Percentiles rank a stretch among this genome's conserved stretches.
These are phyloP conservation scores for Tuber brumale DNA, from an alignment of 495 filamentous ascomycete genomes.

Conservation along the genomic window DNA sequence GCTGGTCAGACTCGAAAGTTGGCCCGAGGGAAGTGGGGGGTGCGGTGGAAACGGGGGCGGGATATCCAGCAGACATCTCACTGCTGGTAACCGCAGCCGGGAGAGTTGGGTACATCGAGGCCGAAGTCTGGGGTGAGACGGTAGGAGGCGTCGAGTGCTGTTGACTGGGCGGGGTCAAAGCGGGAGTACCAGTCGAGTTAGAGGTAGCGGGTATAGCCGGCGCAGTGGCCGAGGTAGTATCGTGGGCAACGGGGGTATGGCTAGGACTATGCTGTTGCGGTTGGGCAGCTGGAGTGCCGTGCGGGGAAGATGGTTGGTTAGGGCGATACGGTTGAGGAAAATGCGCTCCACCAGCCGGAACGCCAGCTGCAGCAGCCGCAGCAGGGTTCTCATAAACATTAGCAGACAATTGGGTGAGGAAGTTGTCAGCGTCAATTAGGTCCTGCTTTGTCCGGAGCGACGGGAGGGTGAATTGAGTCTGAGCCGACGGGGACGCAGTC, in stretches of 20 bases:
- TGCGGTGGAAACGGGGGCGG: slow-evolving; percentile 58
- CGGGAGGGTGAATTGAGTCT: slow-evolving; percentile 70
- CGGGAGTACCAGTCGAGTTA: slow-evolving; percentile 64
- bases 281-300: slow-evolving; percentile 34
- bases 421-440: slow-evolving; percentile 80
- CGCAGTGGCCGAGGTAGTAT: slow-evolving; percentile 54
- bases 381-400: slow-evolving; percentile 90
- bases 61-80: slow-evolving; percentile 53
- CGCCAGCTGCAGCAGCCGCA: slow-evolving; percentile 65
- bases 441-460: slow-evolving; percentile 86
- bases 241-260: slow-evolving; percentile 46
- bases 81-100: slow-evolving; percentile 61
- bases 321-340: slow-evolving; percentile 59
- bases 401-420: slow-evolving; percentile 88
- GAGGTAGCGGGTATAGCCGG: slow-evolving; percentile 55
- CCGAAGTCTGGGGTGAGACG: slow-evolving; percentile 53
- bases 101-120: slow-evolving; percentile 75
- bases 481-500: slow-evolving; percentile 39
- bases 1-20: slow-evolving; percentile 70
- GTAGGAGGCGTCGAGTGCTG: slow-evolving; percentile 59
- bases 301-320: slow-evolving; percentile 62
- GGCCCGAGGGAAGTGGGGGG: slow-evolving; percentile 72
- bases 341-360: slow-evolving; percentile 62
- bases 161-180: slow-evolving; percentile 73
- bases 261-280: slow-evolving; percentile 35